Conservation (phyloP, 2,329 filamentous ascomycete genomes). For the Fusarium armeniacum region DNA sequence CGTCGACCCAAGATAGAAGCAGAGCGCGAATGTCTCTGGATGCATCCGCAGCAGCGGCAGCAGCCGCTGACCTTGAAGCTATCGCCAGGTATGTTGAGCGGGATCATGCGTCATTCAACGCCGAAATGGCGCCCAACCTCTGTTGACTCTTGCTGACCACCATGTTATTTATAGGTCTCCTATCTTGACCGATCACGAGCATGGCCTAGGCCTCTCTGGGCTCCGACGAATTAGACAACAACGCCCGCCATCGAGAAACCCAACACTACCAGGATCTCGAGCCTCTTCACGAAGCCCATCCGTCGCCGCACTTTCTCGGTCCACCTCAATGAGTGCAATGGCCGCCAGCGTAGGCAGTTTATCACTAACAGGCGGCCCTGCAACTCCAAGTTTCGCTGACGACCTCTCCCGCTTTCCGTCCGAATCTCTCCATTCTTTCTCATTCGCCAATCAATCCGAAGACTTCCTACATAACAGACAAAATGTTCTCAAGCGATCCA, state of each 20-base stretch:
- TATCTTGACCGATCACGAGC: constrained; percentile 87
- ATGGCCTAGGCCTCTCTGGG: constrained; percentile 86
- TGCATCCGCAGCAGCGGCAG: constrained; percentile 73
- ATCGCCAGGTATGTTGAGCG: constrained; percentile 74
- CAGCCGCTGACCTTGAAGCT: constrained; percentile 73
- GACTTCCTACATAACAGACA: constrained; percentile 92
- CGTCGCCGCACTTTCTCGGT: constrained; percentile 70
- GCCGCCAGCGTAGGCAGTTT: constrained; percentile 69
- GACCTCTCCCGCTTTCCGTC: constrained; percentile 93
- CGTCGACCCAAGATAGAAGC: constrained; percentile 65
- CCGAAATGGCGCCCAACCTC: constrained; percentile 33
- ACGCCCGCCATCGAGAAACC: constrained; percentile 71
- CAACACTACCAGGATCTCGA: constrained; percentile 74
- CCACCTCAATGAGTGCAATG: constrained; percentile 78
- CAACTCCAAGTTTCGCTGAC: constrained; percentile 84
- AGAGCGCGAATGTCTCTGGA: constrained; percentile 84
- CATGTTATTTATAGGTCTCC: constrained; percentile 72
- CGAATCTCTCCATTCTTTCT: constrained; percentile 97
- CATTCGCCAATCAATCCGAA: constrained; percentile 95
- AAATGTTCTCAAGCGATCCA: constrained; percentile 90
- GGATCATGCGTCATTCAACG: constrained; percentile 41
- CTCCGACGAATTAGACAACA: constrained; percentile 94
- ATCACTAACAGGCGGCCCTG: constrained; percentile 71
- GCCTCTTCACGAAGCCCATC: constrained; percentile 73
- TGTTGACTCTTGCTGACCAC: constrained; percentile 47